These are phyloP conservation scores for Rhynchosporium agropyri DNA, from an alignment of 2,329 filamentous ascomycete genomes.

Conservation along the genomic window DNA sequence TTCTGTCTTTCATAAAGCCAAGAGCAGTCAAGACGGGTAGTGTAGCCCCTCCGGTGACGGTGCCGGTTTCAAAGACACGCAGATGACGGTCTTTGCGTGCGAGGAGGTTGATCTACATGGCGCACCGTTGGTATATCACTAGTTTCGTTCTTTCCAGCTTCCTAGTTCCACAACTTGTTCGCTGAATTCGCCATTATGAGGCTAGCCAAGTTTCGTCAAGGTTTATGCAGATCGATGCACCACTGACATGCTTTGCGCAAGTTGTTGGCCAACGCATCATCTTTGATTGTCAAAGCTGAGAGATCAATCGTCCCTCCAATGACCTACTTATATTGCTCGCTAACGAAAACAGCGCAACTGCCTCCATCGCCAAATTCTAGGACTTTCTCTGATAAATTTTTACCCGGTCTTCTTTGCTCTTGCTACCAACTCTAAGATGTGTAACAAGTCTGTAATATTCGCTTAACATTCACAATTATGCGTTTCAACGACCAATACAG, in stretches of 20 bases:
- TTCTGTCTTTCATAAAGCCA: background rate
- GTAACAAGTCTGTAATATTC: background rate
- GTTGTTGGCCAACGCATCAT: conserved; percentile 18
- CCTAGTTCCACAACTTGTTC: background rate
- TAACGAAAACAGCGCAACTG: conserved; percentile 9
- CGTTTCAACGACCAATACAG: conserved; percentile 8
- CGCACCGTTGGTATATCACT: conserved; percentile 4
- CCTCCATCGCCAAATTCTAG: conserved; percentile 14
- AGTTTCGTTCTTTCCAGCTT: background rate
- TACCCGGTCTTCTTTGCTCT: conserved; percentile 1
- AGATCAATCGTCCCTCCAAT: conserved; percentile 12
- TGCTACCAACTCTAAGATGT: conserved; percentile 6
- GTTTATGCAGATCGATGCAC: background rate
- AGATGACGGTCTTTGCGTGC: conserved; percentile 1
- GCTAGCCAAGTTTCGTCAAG: background rate
- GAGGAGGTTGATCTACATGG: conserved; percentile 13
- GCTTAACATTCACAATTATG: background rate
- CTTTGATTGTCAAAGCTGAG: conserved; percentile 12
- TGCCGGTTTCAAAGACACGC: background rate
- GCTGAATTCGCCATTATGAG: background rate
- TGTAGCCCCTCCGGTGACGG: conserved; percentile 14
- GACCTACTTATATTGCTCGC: conserved; percentile 2
- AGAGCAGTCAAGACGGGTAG: background rate
- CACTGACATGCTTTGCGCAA: conserved; percentile 10
- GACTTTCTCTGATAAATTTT: background rate